Base-by-base conservation (phyloP, 768 basidiomycete species). In the Scleroderma citrinum region DNA sequence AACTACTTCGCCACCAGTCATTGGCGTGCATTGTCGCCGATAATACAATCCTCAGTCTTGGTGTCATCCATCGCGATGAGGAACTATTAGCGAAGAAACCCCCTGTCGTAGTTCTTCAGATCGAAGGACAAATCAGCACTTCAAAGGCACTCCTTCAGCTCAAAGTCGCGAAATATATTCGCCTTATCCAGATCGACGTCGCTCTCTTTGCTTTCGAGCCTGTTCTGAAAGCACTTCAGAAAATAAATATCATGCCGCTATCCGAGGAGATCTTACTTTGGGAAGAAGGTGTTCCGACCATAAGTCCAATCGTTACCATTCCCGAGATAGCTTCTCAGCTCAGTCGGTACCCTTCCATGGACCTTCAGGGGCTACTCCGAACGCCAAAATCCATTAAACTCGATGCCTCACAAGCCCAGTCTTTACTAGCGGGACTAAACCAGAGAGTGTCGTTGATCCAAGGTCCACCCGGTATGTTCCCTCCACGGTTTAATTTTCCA, bases 201-300 rank as follows among this genome's bases (percentile, higher is more conserved):
- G 79, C 81, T 0, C 61, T 83, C 5, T 86, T 83, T 56, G 68
- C 83, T 0, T 85, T 76, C 49, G 76, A 82, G 55, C 82, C 82
- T 3, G 70, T 85, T 20, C 69, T 87, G n/a, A 73, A 63, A 38
- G 76, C 73, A 1, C 67, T 87, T 21, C 75, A 85, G 60, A 56
- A 68, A 14, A 73, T 69, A 48, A 69, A 56, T 5, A 50, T 48
- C 0, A 57, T 85, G 4, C 76, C 81, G 0, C 66, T 85, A 3
- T 61, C 70, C 0, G 57, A 66, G 2, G 82, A 83, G 50, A 58
- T 86, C 14, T 53, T 85, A 1, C 68, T 76, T 31, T 85, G 83
- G 82, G 68, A 71, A 10, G 47, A 64, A 5, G 67, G 60, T 16
- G 20, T 20, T 7, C 29, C 42, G 7, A 46, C 60, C 6, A 36